Conservation (phyloP, 495 filamentous ascomycete genomes). For the Talaromyces adpressus region DNA sequence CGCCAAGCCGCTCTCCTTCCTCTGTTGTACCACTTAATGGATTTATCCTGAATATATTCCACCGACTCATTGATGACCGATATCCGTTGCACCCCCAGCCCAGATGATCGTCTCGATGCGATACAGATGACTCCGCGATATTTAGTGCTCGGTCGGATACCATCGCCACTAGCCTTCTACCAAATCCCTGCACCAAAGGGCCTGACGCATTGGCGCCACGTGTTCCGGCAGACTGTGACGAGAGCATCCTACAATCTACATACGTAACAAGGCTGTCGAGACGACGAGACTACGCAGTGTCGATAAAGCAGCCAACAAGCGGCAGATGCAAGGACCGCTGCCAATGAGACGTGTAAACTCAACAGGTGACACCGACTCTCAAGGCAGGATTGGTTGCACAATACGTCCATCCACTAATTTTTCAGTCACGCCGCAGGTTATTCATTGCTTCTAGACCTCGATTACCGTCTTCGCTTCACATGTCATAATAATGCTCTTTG, state of each 20-base stretch:
- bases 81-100: neutral
- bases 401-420: neutral
- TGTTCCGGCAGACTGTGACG: neutral
- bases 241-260: neutral
- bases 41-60: too few species aligned
- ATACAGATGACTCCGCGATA: neutral
- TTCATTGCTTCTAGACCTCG: neutral
- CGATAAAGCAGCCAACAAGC: neutral
- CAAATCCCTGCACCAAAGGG: neutral
- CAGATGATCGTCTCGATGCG: neutral
- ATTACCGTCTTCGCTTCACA: neutral
- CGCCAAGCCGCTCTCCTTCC: neutral
- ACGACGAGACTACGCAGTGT: neutral
- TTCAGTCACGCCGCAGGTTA: too few species aligned
- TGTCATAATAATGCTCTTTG: neutral
- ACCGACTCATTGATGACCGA: neutral
- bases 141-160: neutral
- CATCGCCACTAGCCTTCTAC: neutral
- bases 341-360: neutral
- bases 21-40: too few species aligned
- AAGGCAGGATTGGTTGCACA: neutral
- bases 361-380: neutral
- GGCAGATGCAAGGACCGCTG: neutral
- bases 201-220: neutral
- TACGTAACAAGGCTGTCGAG: neutral